A percentile compares a stretch with the other conserved stretches of the same genome.
Conservation (phyloP, 441 rosid genomes). For the Bruguiera hainesii region DNA sequence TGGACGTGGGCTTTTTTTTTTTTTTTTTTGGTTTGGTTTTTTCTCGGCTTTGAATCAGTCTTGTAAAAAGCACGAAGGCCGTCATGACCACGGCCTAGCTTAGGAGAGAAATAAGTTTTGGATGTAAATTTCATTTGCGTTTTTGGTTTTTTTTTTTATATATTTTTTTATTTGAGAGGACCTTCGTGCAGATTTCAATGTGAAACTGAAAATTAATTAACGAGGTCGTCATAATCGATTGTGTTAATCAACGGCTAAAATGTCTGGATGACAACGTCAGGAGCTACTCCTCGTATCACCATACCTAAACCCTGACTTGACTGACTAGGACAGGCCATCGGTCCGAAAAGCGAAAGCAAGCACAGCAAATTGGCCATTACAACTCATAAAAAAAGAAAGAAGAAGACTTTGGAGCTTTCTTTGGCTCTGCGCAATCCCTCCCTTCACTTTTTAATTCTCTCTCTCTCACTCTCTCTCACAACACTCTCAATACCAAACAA, state of each 20-base stretch:
- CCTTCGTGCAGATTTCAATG: too few species aligned
- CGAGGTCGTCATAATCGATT: neutral
- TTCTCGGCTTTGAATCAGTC: too few species aligned
- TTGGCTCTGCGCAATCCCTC: slow-evolving; percentile 21
- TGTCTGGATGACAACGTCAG: neutral
- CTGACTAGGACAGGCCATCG: slow-evolving; percentile 7
- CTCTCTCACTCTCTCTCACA: neutral
- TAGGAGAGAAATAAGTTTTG: too few species aligned
- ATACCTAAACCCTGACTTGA: neutral
- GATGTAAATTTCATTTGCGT: too few species aligned
- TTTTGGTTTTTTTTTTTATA: too few species aligned
- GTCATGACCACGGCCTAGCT: too few species aligned
- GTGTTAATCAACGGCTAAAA: neutral
- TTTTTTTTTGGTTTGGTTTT: too few species aligned
- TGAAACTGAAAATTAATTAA: too few species aligned
- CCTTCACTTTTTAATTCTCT: neutral
- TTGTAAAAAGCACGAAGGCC: too few species aligned
- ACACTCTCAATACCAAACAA: neutral
- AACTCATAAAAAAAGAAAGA: slow-evolving; percentile 7
- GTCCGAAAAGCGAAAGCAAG: neutral
- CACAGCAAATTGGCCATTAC: neutral
- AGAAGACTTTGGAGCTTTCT: slow-evolving; percentile 22
- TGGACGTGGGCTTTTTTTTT: too few species aligned
- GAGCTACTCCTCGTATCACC: neutral
- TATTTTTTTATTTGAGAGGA: too few species aligned